Percentiles rank a stretch among this genome's conserved stretches.
Evolutionary conservation across 495 filamentous ascomycete genomes (phyloP).

Genomic region (Aspergillus kassunensis): DNA sequence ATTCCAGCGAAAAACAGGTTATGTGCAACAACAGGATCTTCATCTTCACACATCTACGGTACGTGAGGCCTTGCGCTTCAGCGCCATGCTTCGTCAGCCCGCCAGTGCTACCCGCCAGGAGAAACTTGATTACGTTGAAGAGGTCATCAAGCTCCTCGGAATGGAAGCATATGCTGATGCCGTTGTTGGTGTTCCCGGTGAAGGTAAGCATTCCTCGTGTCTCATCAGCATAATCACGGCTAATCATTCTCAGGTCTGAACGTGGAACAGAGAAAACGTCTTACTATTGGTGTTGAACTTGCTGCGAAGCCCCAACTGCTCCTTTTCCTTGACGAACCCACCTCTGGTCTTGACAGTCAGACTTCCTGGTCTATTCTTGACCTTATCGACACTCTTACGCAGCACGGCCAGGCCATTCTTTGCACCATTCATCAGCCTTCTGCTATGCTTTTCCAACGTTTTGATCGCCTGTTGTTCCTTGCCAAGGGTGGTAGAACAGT

Average conservation of each 20-base stretch:
- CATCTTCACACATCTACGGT: conserved; percentile 84
- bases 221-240: neutral
- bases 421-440: conserved; percentile 97
- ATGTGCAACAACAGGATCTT: conserved; percentile 94
- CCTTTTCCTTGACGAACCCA: conserved; percentile 88
- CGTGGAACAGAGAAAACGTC: conserved; percentile 84
- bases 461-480: conserved; percentile 85
- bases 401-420: conserved; percentile 85
- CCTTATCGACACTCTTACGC: conserved; percentile 80
- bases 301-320: conserved; percentile 82
- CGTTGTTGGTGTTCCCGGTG: conserved; percentile 42
- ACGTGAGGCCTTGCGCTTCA: conserved; percentile 77
- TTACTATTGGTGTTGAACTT: conserved; percentile 90
- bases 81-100: conserved; percentile 80
- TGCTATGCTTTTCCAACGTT: conserved; percentile 90
- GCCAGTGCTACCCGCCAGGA: conserved; percentile 64
- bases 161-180: conserved; percentile 59
- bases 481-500: conserved; percentile 77
- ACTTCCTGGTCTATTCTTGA: conserved; percentile 88
- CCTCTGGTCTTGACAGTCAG: conserved; percentile 82
- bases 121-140: conserved; percentile 85
- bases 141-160: conserved; percentile 88
- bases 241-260: conserved; percentile 61
- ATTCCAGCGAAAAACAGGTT: conserved; percentile 92
- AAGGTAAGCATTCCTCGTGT: conserved; percentile 33